These are phyloP conservation scores for Penicillium samsonianum DNA, from an alignment of 495 filamentous ascomycete species.

Conservation along the genomic window DNA sequence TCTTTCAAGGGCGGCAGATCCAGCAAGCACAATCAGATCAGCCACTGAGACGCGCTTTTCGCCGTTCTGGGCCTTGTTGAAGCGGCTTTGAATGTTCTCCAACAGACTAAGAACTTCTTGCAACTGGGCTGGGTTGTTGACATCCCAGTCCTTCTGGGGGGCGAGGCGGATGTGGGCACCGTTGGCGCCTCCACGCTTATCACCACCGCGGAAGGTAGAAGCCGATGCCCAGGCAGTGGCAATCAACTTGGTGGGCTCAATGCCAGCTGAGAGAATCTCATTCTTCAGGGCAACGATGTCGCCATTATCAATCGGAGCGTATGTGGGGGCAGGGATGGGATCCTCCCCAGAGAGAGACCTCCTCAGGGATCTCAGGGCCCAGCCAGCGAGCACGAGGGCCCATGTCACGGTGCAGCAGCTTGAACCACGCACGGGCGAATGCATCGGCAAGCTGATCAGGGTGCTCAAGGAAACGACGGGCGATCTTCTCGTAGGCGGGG, in stretches of 20 bases:
- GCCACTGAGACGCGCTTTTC: constrained; percentile 71
- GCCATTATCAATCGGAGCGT: constrained; percentile 55
- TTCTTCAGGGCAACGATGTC: constrained; percentile 65
- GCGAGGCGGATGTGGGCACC: constrained; percentile 71
- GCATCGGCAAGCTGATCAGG: constrained; percentile 64
- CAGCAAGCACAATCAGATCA: constrained; percentile 70
- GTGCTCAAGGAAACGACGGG: constrained; percentile 63
- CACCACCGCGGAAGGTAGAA: constrained; percentile 69
- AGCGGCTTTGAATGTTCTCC: constrained; percentile 61
- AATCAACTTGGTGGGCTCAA: constrained; percentile 57
- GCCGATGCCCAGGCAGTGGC: constrained; percentile 68
- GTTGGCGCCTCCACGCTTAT: constrained; percentile 77
- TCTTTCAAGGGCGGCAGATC: constrained; percentile 45
- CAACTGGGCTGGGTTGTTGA: constrained; percentile 65
- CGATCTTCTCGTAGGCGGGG: constrained; percentile 70
- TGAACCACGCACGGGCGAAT: constrained; percentile 74
- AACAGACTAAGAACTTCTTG: constrained; percentile 56
- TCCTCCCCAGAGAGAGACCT: constrained; percentile 68
- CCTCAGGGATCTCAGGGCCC: constrained; percentile 66
- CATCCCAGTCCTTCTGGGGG: constrained; percentile 66
- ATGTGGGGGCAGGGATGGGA: constrained; percentile 55
- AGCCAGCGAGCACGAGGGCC: constrained; percentile 66
- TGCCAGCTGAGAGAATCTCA: constrained; percentile 58
- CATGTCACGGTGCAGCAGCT: constrained; percentile 74
- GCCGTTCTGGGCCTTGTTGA: constrained; percentile 51